Base-by-base conservation (phyloP, 345 rosid genomes). In the Populus alba region DNA sequence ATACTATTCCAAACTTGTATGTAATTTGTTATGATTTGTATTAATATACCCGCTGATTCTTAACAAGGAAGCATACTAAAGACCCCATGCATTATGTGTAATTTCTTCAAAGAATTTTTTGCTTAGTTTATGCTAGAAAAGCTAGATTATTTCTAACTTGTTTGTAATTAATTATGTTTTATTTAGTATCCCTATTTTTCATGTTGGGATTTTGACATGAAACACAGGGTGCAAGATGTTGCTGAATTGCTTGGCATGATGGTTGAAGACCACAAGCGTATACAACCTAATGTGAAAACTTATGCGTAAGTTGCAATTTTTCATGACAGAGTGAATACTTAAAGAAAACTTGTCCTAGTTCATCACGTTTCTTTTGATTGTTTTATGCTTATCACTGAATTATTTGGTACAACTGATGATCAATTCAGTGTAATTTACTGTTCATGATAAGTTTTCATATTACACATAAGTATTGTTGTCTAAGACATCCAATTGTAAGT, bases 191-290 rank as follows among this genome's bases (percentile, higher is more conserved):
- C 27, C 51, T 38, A 12, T 37, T 53, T 15, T 74, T 61, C 10
- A 47, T 61, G 11, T 66, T 65, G 33, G 78, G 79, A 69, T 47
- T 74, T 72, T 83, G 35, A 78, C 70, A 74, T 82, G 84, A 76
- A 83, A 75, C 71, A 73, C 78, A 95, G 99, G 86, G 97, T 91
- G 61, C 98, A 93, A 79, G 98, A 95, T 87, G 99, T 95, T 80
- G 94, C 96, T 63, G 98, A 95, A 86, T 85, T 95, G 81, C 97
- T 95, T 80, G 99, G 99, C 62, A 92, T 95, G 98, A 95, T 95
- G 99, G 93, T 95, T 72, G 99, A 93, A 82, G 93, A 89, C 77
- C 93, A 92, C 88, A 93, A 91, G 75, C 92, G 99, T 65, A 59
- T 95, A 85, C 96, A 90, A 70, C 99, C 99, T 72, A 92, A 93